phyloP scores from a whole-genome alignment of 352 stramenopile species.

The Phytophthora colocasiae region DNA sequence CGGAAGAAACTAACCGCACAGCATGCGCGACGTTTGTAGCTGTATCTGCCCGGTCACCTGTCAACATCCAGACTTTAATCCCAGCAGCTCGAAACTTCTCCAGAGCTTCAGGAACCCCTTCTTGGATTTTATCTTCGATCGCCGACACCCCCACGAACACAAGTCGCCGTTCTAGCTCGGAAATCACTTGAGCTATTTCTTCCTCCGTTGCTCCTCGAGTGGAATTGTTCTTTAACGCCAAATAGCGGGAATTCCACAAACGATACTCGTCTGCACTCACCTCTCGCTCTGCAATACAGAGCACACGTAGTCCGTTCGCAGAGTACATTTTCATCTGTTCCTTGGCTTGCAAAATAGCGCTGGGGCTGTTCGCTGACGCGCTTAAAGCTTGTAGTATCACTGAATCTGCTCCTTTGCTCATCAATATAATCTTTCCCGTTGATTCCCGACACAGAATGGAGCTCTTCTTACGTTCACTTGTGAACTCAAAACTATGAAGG shows the following conservation, averaged over 20 bases:
- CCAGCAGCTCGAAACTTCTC: slow-evolving; percentile 66
- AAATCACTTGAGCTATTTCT: slow-evolving; percentile 40
- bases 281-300: slow-evolving; percentile 72
- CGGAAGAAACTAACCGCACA: slow-evolving; percentile 54
- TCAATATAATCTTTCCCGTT: slow-evolving; percentile 46
- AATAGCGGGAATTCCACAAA: slow-evolving; percentile 53
- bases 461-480: slow-evolving; percentile 73
- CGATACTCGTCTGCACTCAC: slow-evolving; percentile 62
- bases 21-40: slow-evolving; percentile 69
- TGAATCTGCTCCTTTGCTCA: slow-evolving; percentile 91
- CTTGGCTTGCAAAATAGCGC: slow-evolving; percentile 38
- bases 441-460: slow-evolving; percentile 57
- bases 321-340: slow-evolving; percentile 66
- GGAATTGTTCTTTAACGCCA: slow-evolving; percentile 28
- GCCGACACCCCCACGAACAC: slow-evolving; percentile 61
- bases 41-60: slow-evolving; percentile 67
- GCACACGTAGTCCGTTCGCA: slow-evolving; percentile 67
- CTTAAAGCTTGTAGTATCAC: slow-evolving; percentile 72
- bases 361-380: slow-evolving; percentile 33
- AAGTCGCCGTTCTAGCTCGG: slow-evolving; percentile 56
- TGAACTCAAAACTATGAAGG: slow-evolving; percentile 69
- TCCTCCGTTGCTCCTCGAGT: slow-evolving; percentile 35
- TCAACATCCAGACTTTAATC: slow-evolving; percentile 85
- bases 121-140: slow-evolving; percentile 79
- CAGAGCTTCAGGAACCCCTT: slow-evolving; percentile 58